These are phyloP conservation scores for Heterotrichella gracilis DNA, from an alignment of 352 stramenopile genomes.

Conservation along the genomic window DNA sequence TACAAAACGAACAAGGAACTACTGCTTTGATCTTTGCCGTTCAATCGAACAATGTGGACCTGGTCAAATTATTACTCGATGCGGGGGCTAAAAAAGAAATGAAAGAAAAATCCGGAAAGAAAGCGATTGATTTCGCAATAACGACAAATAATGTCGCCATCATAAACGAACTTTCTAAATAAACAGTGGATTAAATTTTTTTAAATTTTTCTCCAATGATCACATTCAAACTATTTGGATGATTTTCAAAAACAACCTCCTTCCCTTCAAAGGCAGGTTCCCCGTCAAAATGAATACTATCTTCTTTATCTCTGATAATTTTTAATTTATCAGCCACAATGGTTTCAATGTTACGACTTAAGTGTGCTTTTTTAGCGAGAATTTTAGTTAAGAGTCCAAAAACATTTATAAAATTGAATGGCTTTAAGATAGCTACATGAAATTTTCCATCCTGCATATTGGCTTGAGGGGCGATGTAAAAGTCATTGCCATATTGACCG, in stretches of 20 bases:
- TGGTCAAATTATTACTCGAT: not conserved
- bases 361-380: not conserved
- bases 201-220: not conserved
- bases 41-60: not conserved
- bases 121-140: not conserved
- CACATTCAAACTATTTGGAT: not conserved
- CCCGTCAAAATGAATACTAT: not conserved
- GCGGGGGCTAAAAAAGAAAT: not conserved
- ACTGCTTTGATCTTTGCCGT: not conserved
- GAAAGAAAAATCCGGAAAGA: not conserved
- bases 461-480: not conserved
- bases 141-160: too few relatives aligned
- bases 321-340: not conserved
- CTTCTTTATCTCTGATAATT: not conserved
- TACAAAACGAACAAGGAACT: not conserved
- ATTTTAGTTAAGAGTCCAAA: not conserved
- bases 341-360: not conserved
- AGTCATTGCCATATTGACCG: conserved; percentile 1
- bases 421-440: conserved; percentile 6
- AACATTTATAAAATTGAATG: not conserved
- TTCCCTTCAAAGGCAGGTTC: not conserved
- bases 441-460: not conserved
- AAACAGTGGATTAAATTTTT: not conserved
- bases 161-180: too few relatives aligned
- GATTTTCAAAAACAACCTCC: not conserved